Evolutionary conservation across 1,284 basidiomycete species (phyloP).

Genomic region (Cerioporus squamosus): DNA sequence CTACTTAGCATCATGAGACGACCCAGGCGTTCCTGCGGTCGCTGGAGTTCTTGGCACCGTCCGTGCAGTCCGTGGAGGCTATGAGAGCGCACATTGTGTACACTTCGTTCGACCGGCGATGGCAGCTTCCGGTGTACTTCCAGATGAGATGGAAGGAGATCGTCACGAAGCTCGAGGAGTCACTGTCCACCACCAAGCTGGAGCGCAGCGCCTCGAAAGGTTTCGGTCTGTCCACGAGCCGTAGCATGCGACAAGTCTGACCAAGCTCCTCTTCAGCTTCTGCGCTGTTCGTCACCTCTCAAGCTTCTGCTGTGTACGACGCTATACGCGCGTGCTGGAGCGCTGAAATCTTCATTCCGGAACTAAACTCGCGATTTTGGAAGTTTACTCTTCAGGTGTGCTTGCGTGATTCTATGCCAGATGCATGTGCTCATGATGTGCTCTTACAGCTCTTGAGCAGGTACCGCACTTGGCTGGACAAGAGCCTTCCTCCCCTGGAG

Average conservation of each 20-base stretch:
- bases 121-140: conserved; percentile 97
- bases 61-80: conserved; percentile 64
- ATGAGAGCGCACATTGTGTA: conserved; percentile 80
- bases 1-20: conserved; percentile 75
- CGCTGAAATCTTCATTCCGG: conserved; percentile 81
- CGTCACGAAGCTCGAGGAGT: conserved; percentile 74
- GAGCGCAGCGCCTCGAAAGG: conserved; percentile 46
- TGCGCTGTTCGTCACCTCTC: conserved; percentile 56
- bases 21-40: conserved; percentile 86
- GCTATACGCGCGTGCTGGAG: conserved; percentile 86
- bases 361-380: conserved; percentile 87
- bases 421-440: background rate
- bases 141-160: conserved; percentile 98
- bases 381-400: conserved; percentile 82
- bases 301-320: conserved; percentile 72
- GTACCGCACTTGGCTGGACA: conserved; percentile 76
- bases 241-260: no score
- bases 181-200: conserved; percentile 50
- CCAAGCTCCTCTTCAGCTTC: conserved; percentile 16
- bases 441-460: conserved; percentile 70
- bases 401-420: background rate
- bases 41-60: conserved; percentile 84
- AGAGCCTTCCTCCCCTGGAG: conserved; percentile 46
- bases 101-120: conserved; percentile 77
- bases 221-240: conserved; percentile 18